phyloP scores from a whole-genome alignment of 768 basidiomycete genomes.

The Agaricus subrufescens region DNA sequence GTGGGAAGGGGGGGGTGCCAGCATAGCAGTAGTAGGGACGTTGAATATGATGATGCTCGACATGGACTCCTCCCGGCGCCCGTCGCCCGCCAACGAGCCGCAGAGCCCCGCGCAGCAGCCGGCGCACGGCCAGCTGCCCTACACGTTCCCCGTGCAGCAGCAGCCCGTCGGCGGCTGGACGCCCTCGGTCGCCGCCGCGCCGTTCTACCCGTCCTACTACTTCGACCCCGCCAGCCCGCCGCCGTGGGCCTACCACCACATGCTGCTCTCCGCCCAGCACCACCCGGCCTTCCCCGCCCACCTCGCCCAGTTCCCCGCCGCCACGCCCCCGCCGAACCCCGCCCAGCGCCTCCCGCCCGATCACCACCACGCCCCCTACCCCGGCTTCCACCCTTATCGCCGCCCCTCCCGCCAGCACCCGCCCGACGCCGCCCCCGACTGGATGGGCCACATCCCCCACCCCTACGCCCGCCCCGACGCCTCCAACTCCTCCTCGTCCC shows the following conservation, averaged over 20 bases:
- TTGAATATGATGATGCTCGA: constrained; percentile 19
- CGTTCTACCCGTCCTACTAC: constrained; percentile 78
- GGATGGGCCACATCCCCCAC: constrained; percentile 49
- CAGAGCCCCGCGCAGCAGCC: constrained; percentile 18
- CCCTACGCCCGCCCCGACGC: constrained; percentile 80
- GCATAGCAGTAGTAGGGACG: constrained; percentile 34
- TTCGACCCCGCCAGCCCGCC: constrained; percentile 75
- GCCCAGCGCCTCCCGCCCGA: constrained; percentile 37
- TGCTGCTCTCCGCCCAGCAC: constrained; percentile 77
- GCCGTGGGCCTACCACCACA: constrained; percentile 89
- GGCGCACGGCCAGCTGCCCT: constrained; percentile 25
- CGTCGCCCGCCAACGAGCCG: constrained; percentile 32
- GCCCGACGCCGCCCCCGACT: constrained; percentile 31
- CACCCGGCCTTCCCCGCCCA: constrained; percentile 43
- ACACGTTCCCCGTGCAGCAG: constrained; percentile 69
- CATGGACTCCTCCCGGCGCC: constrained; percentile 62
- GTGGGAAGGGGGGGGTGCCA: constrained; percentile 40
- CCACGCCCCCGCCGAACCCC: constrained; percentile 59
- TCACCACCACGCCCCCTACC: constrained; percentile 38
- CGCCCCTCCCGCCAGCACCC: constrained; percentile 51
- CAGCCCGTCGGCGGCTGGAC: constrained; percentile 70
- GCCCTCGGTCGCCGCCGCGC: constrained; percentile 58
- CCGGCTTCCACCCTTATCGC: constrained; percentile 80
- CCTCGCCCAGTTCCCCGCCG: constrained; percentile 45
- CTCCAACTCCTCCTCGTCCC: constrained; percentile 72